Evolutionary conservation across 192 early-diverging fungal species (phyloP), one percentile per base, ranked within the genome.

Genomic region (Paraglomus brasilianum): DNA sequence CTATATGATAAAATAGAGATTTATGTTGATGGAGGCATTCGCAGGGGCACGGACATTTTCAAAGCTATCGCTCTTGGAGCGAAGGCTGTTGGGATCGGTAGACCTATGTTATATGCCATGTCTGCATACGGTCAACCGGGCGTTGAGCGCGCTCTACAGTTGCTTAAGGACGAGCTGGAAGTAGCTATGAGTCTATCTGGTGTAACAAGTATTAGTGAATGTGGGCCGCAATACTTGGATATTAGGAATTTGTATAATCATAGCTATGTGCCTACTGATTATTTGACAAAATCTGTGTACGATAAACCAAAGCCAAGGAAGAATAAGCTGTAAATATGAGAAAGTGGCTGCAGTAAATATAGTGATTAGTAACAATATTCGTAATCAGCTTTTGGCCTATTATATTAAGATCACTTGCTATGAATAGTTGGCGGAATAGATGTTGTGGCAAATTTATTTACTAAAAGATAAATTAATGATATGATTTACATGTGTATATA

Each of bases 31-130:
- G 96, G 97, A 40, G 97, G 97, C 30, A 76, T 99, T 30, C 85
- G 96, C 41, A 81, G 91, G 36, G 97, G 93, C 19, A 83, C 91
- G 13, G 97, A 99, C 78, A 88, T 99, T 19, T 86, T 97, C 81
- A 98, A 98, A 83, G 95, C 95, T 2, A 81, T 99, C 66, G 96
- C 96, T 5, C 76, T 99, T 8, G 97, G 97, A 10, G 97, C 97
- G 1, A 87, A 85, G 46, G 96, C 90, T 74, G 87, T 96, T 71
- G 94, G 95, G 63, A 70, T 94, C 78, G 92, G 96, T 58, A 69
- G 93, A 77, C 88, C 92, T 30, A 80, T 81, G 8, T 73, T 84
- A 44, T 80, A 74, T 71, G 78, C 75, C 7, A 73, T 80, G 65
- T 71, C 74, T 17, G 30, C 81, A 6, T 92, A 97, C 77, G 97